phyloP scores from a whole-genome alignment of 176 grass and related monocot species.

The Avena insularis region DNA sequence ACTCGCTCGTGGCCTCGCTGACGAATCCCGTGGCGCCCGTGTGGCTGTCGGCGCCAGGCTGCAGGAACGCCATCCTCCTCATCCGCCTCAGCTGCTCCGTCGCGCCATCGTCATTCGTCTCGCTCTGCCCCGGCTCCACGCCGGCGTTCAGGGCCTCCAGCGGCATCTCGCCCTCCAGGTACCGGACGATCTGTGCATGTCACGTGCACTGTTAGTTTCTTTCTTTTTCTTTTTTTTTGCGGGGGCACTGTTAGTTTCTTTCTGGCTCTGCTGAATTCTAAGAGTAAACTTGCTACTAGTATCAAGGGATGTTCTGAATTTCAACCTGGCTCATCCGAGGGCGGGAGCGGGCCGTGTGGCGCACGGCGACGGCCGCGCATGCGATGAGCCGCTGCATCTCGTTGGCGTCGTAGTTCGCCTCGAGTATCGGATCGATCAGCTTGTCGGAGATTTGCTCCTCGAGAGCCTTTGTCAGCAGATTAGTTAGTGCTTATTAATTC shows the following conservation, averaged over 20 bases:
- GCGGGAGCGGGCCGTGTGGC: constrained; percentile 58
- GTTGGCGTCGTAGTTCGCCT: constrained; percentile 46
- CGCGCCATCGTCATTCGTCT: constrained; percentile 14
- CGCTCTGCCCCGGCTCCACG: constrained; percentile 64
- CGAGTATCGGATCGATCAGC: constrained; percentile 59
- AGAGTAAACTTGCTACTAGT: background rate
- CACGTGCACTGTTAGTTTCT: background rate
- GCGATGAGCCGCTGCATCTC: constrained; percentile 72
- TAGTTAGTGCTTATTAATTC: no score
- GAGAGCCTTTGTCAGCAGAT: constrained; percentile 51
- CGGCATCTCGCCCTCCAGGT: constrained; percentile 83
- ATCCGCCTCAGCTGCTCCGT: constrained; percentile 47
- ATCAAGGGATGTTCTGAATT: background rate
- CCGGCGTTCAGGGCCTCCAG: constrained; percentile 70
- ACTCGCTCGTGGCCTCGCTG: constrained; percentile 71
- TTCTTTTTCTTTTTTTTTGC: no score
- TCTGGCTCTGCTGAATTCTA: no score
- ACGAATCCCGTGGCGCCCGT: constrained; percentile 20
- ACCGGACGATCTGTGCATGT: constrained; percentile 64
- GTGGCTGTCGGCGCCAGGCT: constrained; percentile 14
- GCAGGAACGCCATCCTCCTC: constrained; percentile 64
- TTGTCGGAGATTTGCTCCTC: constrained; percentile 37
- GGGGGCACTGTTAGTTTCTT: no score
- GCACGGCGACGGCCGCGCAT: constrained; percentile 72
- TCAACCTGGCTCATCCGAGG: constrained; percentile 81